Percentiles rank a stretch among this genome's conserved stretches.
Conservation (phyloP, 1,284 basidiomycete species). For the Ceratobasidium sp. region DNA sequence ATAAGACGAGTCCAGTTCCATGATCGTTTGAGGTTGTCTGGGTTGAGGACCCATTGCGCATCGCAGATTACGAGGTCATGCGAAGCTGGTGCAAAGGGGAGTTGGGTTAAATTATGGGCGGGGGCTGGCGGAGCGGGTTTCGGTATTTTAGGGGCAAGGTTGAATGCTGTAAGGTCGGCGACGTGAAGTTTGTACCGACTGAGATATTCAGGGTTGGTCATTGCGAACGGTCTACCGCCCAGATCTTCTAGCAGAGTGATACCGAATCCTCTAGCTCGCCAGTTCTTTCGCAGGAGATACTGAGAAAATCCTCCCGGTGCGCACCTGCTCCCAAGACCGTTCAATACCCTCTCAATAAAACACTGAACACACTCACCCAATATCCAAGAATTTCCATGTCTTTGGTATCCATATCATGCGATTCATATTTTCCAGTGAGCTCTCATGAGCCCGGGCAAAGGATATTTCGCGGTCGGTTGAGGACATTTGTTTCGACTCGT, state of each 20-base stretch:
- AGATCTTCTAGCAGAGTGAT: slow-evolving; percentile 20
- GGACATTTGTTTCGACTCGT: not conserved
- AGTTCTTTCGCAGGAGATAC: slow-evolving; percentile 18
- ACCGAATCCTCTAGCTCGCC: slow-evolving; percentile 22
- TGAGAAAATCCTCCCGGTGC: slow-evolving; percentile 26
- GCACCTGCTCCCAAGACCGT: slow-evolving; percentile 4
- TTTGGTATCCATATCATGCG: not conserved
- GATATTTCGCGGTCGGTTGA: not conserved
- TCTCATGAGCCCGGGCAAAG: slow-evolving; percentile 7
- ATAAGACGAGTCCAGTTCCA: slow-evolving; percentile 46
- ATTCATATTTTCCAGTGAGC: slow-evolving; percentile 19
- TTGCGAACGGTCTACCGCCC: slow-evolving; percentile 13
- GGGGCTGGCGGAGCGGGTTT: slow-evolving; percentile 1
- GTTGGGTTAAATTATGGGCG: not conserved
- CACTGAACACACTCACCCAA: slow-evolving; percentile 16
- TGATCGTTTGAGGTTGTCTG: slow-evolving; percentile 12
- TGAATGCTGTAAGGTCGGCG: slow-evolving; percentile 27
- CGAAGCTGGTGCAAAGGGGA: slow-evolving; percentile 33
- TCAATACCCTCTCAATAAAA: not conserved
- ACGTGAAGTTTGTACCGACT: slow-evolving; percentile 8
- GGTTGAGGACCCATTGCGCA: slow-evolving; percentile 48
- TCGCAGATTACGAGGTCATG: slow-evolving; percentile 50
- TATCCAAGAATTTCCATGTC: slow-evolving; percentile 23
- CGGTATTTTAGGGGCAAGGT: slow-evolving; percentile 5
- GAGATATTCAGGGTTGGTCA: not conserved